Percentiles rank a stretch among this genome's conserved stretches.
phyloP scores from a whole-genome alignment of 1,139 yeast genomes.

The Tardiomyces depauwii region DNA sequence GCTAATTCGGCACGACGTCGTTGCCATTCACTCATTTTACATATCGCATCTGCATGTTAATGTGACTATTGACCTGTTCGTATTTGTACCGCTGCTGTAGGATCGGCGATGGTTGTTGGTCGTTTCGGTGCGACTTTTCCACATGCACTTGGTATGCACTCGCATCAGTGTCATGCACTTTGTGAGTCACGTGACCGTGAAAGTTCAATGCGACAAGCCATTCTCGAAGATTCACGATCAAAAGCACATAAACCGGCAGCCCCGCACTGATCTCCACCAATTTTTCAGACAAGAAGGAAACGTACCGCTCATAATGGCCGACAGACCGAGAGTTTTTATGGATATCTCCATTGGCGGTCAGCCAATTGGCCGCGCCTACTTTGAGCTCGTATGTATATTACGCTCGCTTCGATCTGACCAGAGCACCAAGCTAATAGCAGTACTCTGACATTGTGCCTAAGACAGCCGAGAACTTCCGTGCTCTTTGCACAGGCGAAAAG shows the following conservation, averaged over 20 bases:
- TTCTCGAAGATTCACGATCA: no score
- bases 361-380: conserved; percentile 60
- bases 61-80: no score
- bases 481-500: conserved; percentile 82
- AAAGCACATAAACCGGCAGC: no score
- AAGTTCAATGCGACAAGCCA: no score
- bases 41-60: neutral
- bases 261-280: no score
- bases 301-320: neutral
- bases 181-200: no score
- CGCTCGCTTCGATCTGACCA: neutral
- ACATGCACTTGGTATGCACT: no score
- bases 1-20: neutral
- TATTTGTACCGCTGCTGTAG: no score
- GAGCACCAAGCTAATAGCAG: conserved; percentile 1
- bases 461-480: conserved; percentile 88
- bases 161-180: no score
- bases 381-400: conserved; percentile 36
- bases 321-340: conserved; percentile 51
- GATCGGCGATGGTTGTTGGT: no score
- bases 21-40: neutral
- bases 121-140: no score
- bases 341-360: conserved; percentile 61
- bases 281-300: no score
- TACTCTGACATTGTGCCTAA: conserved; percentile 78